These are phyloP conservation scores for Salix arbutifolia DNA, from an alignment of 345 rosid species.

Conservation along the genomic window DNA sequence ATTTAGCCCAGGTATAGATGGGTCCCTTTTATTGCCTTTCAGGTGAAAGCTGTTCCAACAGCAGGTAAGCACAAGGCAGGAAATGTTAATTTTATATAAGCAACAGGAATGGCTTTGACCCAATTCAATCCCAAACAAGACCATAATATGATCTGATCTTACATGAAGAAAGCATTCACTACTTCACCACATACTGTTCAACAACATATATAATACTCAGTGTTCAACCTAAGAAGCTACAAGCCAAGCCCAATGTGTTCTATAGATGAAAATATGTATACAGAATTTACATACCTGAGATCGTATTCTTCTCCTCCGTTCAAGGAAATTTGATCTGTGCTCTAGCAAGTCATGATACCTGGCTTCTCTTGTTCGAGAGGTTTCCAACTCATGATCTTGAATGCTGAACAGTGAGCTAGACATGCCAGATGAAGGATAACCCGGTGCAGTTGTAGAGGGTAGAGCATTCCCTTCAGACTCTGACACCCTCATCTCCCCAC, in stretches of 20 bases:
- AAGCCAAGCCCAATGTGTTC: neutral
- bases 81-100: neutral
- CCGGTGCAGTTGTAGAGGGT: conserved; percentile 35
- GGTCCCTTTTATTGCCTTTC: neutral
- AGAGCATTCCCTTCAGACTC: conserved; percentile 34
- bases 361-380: conserved; percentile 64
- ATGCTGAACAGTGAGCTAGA: conserved; percentile 45
- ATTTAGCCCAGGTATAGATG: neutral
- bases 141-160: neutral
- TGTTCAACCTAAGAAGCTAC: neutral
- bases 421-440: conserved; percentile 41
- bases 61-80: conserved; percentile 1
- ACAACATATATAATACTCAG: neutral
- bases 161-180: neutral
- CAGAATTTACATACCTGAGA: conserved; percentile 72
- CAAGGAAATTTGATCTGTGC: conserved; percentile 85
- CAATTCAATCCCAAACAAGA: neutral
- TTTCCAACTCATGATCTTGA: conserved; percentile 58
- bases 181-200: neutral
- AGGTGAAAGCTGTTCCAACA: conserved; percentile 6
- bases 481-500: conserved; percentile 27
- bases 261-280: neutral
- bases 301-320: conserved; percentile 86
- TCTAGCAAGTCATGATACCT: conserved; percentile 81
- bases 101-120: neutral